Conservation (phyloP, 352 stramenopile genomes). For the Phytopythium mirpurense region DNA sequence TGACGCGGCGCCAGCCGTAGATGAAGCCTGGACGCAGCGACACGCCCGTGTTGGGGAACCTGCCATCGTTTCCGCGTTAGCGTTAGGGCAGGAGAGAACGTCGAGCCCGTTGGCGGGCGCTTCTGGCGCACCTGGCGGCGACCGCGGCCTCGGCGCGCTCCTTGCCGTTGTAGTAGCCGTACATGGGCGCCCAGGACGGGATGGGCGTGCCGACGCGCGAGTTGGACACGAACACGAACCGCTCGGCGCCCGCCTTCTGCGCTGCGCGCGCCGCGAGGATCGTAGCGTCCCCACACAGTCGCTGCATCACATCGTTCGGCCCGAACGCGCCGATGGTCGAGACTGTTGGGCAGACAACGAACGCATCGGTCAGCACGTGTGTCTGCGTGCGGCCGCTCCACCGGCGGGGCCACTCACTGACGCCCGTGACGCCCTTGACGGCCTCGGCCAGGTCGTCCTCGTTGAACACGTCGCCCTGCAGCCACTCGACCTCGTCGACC, state of each 20-base stretch:
- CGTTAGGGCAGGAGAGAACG: neutral
- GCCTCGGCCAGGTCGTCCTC: constrained; percentile 50
- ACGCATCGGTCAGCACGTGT: constrained; percentile 3
- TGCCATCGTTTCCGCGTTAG: neutral
- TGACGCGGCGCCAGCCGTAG: constrained; percentile 73
- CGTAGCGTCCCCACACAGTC: constrained; percentile 85
- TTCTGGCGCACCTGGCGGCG: constrained; percentile 27
- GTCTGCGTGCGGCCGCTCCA: neutral
- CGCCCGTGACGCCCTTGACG: constrained; percentile 66
- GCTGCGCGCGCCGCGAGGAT: constrained; percentile 73
- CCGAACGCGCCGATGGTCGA: constrained; percentile 88
- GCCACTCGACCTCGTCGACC: constrained; percentile 87
- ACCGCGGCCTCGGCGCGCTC: constrained; percentile 78
- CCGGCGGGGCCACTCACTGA: constrained; percentile 47
- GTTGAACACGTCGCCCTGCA: constrained; percentile 84
- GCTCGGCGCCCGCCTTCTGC: constrained; percentile 62
- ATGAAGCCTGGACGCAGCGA: constrained; percentile 88
- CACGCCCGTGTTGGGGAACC: constrained; percentile 74
- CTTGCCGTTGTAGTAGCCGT: constrained; percentile 91
- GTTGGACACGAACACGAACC: constrained; percentile 91
- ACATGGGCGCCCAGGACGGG: constrained; percentile 66
- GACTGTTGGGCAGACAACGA: constrained; percentile 25
- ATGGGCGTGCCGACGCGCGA: constrained; percentile 81
- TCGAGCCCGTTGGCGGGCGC: neutral
- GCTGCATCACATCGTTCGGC: constrained; percentile 86